Conservation (phyloP, 2,329 filamentous ascomycete species). For the Beauveria sp. region DNA sequence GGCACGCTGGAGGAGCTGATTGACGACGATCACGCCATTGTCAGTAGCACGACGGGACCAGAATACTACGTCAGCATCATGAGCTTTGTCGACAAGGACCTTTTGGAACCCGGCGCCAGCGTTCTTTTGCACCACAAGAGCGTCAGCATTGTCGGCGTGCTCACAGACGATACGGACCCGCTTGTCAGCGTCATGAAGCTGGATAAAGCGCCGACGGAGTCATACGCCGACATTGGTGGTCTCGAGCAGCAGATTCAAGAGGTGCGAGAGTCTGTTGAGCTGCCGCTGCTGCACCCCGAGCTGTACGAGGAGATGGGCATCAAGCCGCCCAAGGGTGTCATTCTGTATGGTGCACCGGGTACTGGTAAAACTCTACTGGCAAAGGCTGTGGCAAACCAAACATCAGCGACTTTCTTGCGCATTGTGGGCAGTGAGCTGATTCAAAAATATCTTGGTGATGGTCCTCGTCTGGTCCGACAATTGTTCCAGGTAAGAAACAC, state of each 20-base stretch:
- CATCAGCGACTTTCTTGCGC: conserved; percentile 94
- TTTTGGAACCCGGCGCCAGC: conserved; percentile 91
- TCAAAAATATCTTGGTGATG: conserved; percentile 97
- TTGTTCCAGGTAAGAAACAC: conserved; percentile 65
- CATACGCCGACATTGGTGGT: conserved; percentile 97
- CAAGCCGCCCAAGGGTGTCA: conserved; percentile 98
- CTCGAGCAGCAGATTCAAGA: conserved; percentile 94
- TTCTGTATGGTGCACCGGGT: conserved; percentile 93
- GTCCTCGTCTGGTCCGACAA: conserved; percentile 87
- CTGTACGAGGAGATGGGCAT: conserved; percentile 99
- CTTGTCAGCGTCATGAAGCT: conserved; percentile 98
- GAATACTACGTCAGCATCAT: conserved; percentile 99
- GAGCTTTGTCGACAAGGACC: conserved; percentile 99
- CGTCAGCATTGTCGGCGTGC: conserved; percentile 92
- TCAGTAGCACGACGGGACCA: conserved; percentile 91
- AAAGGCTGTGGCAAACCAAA: conserved; percentile 97
- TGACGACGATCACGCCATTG: conserved; percentile 97
- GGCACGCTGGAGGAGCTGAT: conserved; percentile 98
- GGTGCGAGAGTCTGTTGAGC: conserved; percentile 91
- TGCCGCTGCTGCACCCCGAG: conserved; percentile 91
- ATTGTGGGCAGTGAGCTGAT: conserved; percentile 97
- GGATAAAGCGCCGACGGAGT: conserved; percentile 96
- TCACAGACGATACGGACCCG: conserved; percentile 94
- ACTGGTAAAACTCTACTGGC: conserved; percentile 94
- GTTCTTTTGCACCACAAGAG: conserved; percentile 96